These are phyloP conservation scores for Lumnitzera littorea DNA, from an alignment of 345 rosid genomes.

Conservation along the genomic window DNA sequence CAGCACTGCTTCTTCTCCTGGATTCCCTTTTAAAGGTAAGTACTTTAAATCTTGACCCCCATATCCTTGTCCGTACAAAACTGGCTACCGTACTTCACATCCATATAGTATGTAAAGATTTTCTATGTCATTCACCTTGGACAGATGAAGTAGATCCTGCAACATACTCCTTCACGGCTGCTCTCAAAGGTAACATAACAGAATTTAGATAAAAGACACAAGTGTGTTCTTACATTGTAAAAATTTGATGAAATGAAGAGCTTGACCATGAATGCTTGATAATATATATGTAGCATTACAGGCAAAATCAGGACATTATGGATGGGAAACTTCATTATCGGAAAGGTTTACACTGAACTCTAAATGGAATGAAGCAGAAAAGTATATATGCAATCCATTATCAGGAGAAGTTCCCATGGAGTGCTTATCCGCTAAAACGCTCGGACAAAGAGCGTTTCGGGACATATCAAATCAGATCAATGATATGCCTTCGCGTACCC, in stretches of 20 bases:
- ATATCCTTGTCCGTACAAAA: background rate
- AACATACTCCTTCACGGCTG: constrained; percentile 81
- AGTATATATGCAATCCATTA: constrained; percentile 86
- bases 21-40: constrained; percentile 45
- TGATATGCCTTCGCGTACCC: constrained; percentile 21
- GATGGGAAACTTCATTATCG: constrained; percentile 62
- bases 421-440: constrained; percentile 82
- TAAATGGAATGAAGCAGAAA: constrained; percentile 98
- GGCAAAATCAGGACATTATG: constrained; percentile 47
- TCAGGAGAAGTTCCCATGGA: constrained; percentile 99
- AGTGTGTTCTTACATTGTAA: background rate
- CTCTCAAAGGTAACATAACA: constrained; percentile 56
- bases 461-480: constrained; percentile 32
- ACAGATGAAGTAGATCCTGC: constrained; percentile 94
- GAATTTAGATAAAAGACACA: too few relatives aligned
- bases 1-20: constrained; percentile 96
- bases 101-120: background rate
- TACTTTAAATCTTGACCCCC: background rate
- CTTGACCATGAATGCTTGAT: background rate
- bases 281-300: constrained; percentile 57
- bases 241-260: background rate
- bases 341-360: constrained; percentile 83
- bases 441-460: constrained; percentile 67
- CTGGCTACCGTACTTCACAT: too few relatives aligned
- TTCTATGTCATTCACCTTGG: constrained; percentile 1